A percentile compares a stretch with the other conserved stretches of the same genome.
Evolutionary conservation across 108 stramenopile genomes (phyloP).

Genomic region (Licmophora abbreviata): DNA sequence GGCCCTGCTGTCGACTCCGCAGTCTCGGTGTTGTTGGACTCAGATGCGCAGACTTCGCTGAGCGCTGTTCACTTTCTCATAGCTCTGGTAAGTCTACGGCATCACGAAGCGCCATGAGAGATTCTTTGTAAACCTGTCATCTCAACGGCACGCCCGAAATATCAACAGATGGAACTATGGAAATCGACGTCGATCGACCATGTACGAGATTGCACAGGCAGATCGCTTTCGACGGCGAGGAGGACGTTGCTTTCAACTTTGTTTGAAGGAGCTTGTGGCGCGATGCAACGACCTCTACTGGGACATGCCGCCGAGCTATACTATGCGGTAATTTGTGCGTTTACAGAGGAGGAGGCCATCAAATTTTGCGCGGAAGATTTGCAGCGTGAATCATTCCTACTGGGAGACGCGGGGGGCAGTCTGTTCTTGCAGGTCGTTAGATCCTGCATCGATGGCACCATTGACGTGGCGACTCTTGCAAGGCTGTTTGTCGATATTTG

Average conservation of each 20-base stretch:
- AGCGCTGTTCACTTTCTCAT: constrained; percentile 11
- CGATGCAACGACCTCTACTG: neutral
- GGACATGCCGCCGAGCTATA: neutral
- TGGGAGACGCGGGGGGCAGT: constrained; percentile 1
- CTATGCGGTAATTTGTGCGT: neutral
- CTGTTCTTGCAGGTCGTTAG: constrained; percentile 1
- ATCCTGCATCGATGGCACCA: constrained; percentile 1
- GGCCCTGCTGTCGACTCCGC: constrained; percentile 12
- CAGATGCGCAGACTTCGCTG: constrained; percentile 4
- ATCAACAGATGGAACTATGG: constrained; percentile 1
- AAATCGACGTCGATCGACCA: neutral
- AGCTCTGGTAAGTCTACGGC: constrained; percentile 2
- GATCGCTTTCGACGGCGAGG: neutral
- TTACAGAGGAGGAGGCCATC: neutral
- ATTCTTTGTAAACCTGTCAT: neutral
- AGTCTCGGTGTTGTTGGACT: constrained; percentile 14
- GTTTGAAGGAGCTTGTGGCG: neutral
- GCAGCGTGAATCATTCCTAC: neutral
- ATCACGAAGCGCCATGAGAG: neutral
- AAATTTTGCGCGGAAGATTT: neutral
- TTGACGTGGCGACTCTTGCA: neutral
- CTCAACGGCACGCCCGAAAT: neutral
- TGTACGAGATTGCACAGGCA: no score
- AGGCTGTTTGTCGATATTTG: constrained; percentile 11
- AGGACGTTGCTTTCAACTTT: neutral